Base-by-base conservation (phyloP, 257 asterid genomes). In the Rauvolfia tetraphylla region DNA sequence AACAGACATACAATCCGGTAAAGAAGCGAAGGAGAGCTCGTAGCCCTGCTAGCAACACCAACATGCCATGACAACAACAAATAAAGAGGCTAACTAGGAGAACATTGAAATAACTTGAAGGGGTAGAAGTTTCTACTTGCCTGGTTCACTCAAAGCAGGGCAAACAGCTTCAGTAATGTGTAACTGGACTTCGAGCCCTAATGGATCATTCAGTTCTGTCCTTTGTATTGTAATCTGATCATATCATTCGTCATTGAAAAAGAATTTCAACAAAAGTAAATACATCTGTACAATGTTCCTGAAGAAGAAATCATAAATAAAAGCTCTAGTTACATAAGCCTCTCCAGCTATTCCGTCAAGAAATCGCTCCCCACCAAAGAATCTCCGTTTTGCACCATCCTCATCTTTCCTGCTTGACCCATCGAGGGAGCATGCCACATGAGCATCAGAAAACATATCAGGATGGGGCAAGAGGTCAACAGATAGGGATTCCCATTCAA, bases 131-230 rank as follows among this genome's bases (percentile, higher is more conserved):
- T 71, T 63, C 72, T n/a, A 82, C 93, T 81, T 84, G 84, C 99
- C 98, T 83, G 98, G 99, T 86, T 93, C 98, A 87, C 99, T 95
- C 86, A 95, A 83, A 85, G 97, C 89, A 80, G 99, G 99, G 85
- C 98, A 91, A 84, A 90, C 91, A 80, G 90, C 95, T 87, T 95
- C 99, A 15, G 97, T 81, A 59, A 95, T 83, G 80, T 92, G 98
- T 84, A 93, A 72, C 76, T 91, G 97, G 84, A 93, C 96, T 82
- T 95, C 97, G 70, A 91, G 97, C 81, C 98, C 99, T 27, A 91
- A 87, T 7, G 98, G 98, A 81, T 85, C 75, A 86, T 95, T 95
- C 71, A 89, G 87, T 80, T 86, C 93, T 41, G 99, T 93, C 89
- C 98, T 85, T 82, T 95, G 98, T 77, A 95, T 91, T 67, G 99